Conservation (phyloP, 495 filamentous ascomycete genomes). For the Trichocladium antarcticum region DNA sequence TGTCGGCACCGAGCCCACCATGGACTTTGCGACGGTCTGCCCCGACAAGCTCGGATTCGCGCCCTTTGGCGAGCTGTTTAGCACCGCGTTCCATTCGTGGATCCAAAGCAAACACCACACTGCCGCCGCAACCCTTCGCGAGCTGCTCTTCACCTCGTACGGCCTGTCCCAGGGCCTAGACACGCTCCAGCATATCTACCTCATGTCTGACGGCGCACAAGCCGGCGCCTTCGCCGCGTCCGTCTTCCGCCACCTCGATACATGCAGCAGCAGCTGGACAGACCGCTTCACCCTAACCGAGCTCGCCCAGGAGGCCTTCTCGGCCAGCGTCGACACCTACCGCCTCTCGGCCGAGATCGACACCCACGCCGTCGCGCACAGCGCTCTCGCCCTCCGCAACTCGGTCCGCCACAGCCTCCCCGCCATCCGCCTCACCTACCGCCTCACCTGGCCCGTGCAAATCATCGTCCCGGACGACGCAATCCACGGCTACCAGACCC, state of each 20-base stretch:
- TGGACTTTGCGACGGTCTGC: conserved; percentile 49
- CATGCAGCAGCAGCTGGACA: conserved; percentile 55
- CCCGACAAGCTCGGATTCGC: conserved; percentile 37
- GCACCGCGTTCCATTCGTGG: conserved; percentile 55
- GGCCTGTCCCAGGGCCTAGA: conserved; percentile 55
- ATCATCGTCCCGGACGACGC: conserved; percentile 60
- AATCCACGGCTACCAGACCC: conserved; percentile 51
- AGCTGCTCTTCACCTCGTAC: conserved; percentile 55
- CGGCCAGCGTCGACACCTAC: conserved; percentile 44
- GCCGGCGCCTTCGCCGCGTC: conserved; percentile 51
- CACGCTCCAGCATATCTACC: conserved; percentile 58
- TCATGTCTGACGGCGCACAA: conserved; percentile 57
- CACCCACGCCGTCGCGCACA: conserved; percentile 23
- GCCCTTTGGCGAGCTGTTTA: conserved; percentile 67
- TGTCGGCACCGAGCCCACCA: conserved; percentile 25
- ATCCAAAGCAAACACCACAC: conserved; percentile 60
- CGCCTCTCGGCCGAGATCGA: conserved; percentile 47
- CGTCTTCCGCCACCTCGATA: conserved; percentile 70
- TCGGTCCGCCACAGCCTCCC: conserved; percentile 42
- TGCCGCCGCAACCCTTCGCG: conserved; percentile 52
- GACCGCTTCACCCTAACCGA: conserved; percentile 77
- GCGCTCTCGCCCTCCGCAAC: conserved; percentile 29
- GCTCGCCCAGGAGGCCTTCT: conserved; percentile 59
- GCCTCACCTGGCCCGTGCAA: conserved; percentile 74
- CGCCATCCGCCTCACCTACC: conserved; percentile 47